A percentile compares a stretch with the other conserved stretches of the same genome.
phyloP scores from a whole-genome alignment of 495 filamentous ascomycete genomes.

The Lichina pygmaea region DNA sequence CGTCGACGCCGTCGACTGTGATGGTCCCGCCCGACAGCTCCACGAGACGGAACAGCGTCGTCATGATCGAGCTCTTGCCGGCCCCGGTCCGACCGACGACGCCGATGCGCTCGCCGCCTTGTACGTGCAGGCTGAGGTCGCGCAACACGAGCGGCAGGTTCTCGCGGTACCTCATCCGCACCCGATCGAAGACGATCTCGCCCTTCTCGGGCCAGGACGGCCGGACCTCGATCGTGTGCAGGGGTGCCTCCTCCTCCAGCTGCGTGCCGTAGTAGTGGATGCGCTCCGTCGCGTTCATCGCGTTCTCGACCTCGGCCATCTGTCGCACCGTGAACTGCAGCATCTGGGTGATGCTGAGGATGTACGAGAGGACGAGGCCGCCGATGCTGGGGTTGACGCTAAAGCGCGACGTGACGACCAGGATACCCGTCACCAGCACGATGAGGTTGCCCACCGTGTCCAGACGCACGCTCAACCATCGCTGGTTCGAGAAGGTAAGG shows the following conservation, averaged over 20 bases:
- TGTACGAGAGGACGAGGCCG: slow-evolving; percentile 76
- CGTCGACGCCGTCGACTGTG: slow-evolving; percentile 74
- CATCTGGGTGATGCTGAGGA: slow-evolving; percentile 84
- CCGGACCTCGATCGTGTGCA: slow-evolving; percentile 38
- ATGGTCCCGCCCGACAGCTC: slow-evolving; percentile 68
- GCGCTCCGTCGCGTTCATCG: slow-evolving; percentile 89
- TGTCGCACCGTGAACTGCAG: slow-evolving; percentile 87
- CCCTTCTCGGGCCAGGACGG: slow-evolving; percentile 60
- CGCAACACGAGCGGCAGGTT: slow-evolving; percentile 66
- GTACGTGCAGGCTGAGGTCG: slow-evolving; percentile 48
- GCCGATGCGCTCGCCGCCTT: slow-evolving; percentile 71
- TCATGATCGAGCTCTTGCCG: slow-evolving; percentile 88
- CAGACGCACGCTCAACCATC: slow-evolving; percentile 67
- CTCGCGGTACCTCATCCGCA: slow-evolving; percentile 73
- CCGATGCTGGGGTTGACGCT: slow-evolving; percentile 57
- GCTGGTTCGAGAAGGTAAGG: slow-evolving; percentile 77
- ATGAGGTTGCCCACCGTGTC: slow-evolving; percentile 59
- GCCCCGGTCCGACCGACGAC: slow-evolving; percentile 87
- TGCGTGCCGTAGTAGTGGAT: slow-evolving; percentile 74
- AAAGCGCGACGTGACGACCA: slow-evolving; percentile 89
- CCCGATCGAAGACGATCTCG: slow-evolving; percentile 59
- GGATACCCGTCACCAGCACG: slow-evolving; percentile 65
- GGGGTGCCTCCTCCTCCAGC: slow-evolving; percentile 68
- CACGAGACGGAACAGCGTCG: slow-evolving; percentile 68
- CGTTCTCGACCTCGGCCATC: slow-evolving; percentile 87